A percentile compares a stretch with the other conserved stretches of the same genome.
phyloP scores from a whole-genome alignment of 163 green algal genomes.

The Scenedesmus sp. region DNA sequence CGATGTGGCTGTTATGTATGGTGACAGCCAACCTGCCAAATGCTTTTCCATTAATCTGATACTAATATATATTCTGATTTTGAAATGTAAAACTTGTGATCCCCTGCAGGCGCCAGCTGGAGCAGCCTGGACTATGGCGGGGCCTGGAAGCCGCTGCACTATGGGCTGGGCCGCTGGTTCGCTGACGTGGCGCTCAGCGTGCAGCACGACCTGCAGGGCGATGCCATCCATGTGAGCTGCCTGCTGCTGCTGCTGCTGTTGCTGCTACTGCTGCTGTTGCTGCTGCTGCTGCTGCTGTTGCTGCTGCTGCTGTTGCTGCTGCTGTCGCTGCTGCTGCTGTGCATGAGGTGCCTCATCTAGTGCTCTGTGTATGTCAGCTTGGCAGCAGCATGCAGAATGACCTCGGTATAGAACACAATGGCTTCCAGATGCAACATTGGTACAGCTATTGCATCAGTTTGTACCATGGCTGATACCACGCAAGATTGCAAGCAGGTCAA shows the following conservation, averaged over 20 bases:
- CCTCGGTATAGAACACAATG: too few relatives aligned
- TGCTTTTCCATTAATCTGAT: background rate
- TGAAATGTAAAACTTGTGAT: background rate
- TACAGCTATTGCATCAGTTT: background rate
- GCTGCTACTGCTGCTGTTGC: background rate
- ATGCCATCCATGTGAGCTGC: background rate
- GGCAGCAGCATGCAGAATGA: background rate
- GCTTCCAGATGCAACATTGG: background rate
- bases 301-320: background rate
- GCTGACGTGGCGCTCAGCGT: conserved; percentile 20
- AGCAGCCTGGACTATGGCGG: conserved; percentile 49
- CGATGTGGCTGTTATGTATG: background rate
- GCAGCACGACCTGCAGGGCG: conserved; percentile 38
- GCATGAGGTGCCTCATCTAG: background rate
- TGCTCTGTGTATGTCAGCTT: background rate
- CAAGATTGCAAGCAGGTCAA: background rate
- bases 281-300: background rate
- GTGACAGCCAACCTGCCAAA: too few relatives aligned
- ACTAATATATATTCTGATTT: background rate
- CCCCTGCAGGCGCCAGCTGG: conserved; percentile 52
- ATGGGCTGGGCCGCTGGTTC: background rate
- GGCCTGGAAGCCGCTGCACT: conserved; percentile 44
- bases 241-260: background rate
- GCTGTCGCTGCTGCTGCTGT: background rate
- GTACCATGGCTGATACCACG: background rate